Base-by-base conservation (phyloP, 306 rosid species). In the Geum urbanum region DNA sequence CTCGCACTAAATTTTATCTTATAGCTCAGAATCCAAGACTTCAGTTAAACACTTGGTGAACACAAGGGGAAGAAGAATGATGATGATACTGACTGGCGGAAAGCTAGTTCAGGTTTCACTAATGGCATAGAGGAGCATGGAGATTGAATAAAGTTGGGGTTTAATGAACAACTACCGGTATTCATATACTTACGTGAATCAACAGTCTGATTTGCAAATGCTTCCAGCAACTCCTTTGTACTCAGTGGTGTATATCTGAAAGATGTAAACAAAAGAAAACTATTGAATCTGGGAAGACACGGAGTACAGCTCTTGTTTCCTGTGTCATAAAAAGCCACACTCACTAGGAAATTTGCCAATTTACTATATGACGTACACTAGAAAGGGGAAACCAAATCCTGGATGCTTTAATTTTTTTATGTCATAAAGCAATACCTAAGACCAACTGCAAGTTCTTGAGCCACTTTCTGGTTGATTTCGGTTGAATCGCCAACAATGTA, bases 371-470 rank as follows among this genome's bases (percentile, higher is more conserved):
- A n/a, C n/a, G 71, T 11, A 71, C 48, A 32, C 59, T 6, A 49
- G 9, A 39, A 49, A 35, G 58, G 16, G 22, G 69, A 14, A 22
- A 12, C 8, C 9, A 8, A 66, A 22, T 37, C 22, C 15, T 39
- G 35, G 27, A 50, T 35, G 15, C 18, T 24, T 24, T 32, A 11
- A 32, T 35, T 35, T 32, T 32, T 81, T 69, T 54, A 22, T 74
- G 24, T 46, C 40, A 43, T 44, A 50, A 24, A 22, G 66, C 16
- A 69, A 8, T 84, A 94, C 97, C 97, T 92, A 9, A 91, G 89
- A 67, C 96, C 99, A 76, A 81, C 90, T 46, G 96, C 97, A 45
- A 94, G 92, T 82, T 88, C 92, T 52, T 78, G 87, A 73, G 95
- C 91, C 82, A 94, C 99, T 83, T 77, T 84, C 67, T 87, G 88